Percentiles rank a stretch among this genome's conserved stretches.
phyloP scores from a whole-genome alignment of 495 filamentous ascomycete species.

The Talaromyces proteolyticus region DNA sequence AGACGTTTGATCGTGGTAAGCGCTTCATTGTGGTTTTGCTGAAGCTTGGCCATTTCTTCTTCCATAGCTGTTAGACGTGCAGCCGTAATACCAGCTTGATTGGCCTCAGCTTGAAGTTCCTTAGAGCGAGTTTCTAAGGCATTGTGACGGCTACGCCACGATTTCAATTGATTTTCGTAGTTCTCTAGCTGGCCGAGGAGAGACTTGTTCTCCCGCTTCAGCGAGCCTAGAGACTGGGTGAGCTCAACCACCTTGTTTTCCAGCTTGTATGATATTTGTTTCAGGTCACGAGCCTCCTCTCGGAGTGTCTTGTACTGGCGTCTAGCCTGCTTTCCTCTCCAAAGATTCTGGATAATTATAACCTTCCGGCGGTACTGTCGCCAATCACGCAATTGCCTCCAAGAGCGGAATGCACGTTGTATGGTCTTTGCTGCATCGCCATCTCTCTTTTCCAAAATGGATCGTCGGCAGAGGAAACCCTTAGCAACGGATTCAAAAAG shows the following conservation, averaged over 20 bases:
- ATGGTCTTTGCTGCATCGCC: slow-evolving; percentile 90
- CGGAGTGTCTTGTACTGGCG: slow-evolving; percentile 80
- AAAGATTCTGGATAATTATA: slow-evolving; percentile 86
- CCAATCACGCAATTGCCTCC: slow-evolving; percentile 74
- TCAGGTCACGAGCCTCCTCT: slow-evolving; percentile 94
- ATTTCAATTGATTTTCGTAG: slow-evolving; percentile 93
- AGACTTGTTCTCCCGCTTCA: slow-evolving; percentile 89
- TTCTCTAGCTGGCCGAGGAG: slow-evolving; percentile 86
- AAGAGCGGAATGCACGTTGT: slow-evolving; percentile 82
- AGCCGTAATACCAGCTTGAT: slow-evolving; percentile 92
- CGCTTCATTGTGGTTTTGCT: slow-evolving; percentile 79
- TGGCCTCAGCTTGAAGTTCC: slow-evolving; percentile 92
- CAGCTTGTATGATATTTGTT: slow-evolving; percentile 97
- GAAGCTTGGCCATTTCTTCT: slow-evolving; percentile 88
- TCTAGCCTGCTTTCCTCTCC: slow-evolving; percentile 81
- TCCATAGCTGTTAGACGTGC: slow-evolving; percentile 85
- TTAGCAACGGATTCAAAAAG: slow-evolving; percentile 83
- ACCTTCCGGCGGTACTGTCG: slow-evolving; percentile 83
- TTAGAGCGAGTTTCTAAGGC: slow-evolving; percentile 84
- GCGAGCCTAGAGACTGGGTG: slow-evolving; percentile 84
- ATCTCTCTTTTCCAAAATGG: slow-evolving; percentile 87
- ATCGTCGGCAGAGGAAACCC: slow-evolving; percentile 79
- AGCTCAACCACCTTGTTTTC: slow-evolving; percentile 99
- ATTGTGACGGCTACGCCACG: slow-evolving; percentile 86
- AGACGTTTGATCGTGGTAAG: slow-evolving; percentile 83